Conservation (phyloP, 805 yeast species). For the Zygosaccharomyces gambellarensis region DNA sequence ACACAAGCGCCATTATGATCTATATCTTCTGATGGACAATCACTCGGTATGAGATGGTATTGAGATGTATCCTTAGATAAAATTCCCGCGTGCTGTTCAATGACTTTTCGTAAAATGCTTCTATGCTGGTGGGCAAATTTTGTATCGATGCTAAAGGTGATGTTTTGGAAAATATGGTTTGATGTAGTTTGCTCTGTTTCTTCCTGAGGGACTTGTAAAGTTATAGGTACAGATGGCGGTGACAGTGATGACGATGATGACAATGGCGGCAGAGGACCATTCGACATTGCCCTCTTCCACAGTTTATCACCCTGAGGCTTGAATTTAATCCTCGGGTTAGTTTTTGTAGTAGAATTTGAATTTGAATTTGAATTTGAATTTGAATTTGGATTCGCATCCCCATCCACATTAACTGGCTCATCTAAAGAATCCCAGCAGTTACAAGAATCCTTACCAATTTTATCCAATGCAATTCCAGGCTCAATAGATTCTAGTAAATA, state of each 20-base stretch:
- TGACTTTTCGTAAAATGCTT: slow-evolving; percentile 22
- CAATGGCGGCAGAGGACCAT: slow-evolving; percentile 1
- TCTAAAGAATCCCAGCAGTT: slow-evolving; percentile 24
- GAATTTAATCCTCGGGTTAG: slow-evolving; percentile 20
- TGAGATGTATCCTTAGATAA: slow-evolving; percentile 5
- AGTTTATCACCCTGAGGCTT: slow-evolving; percentile 28
- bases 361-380: background rate
- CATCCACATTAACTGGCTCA: background rate
- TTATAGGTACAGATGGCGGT: background rate
- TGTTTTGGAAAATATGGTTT: slow-evolving; percentile 14
- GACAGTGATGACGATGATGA: background rate
- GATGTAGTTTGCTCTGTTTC: background rate
- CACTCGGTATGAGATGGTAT: slow-evolving; percentile 25
- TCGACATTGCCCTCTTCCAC: slow-evolving; percentile 29
- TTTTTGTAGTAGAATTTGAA: background rate
- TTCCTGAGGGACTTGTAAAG: background rate
- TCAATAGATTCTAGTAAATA: slow-evolving; percentile 18
- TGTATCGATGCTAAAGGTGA: slow-evolving; percentile 15
- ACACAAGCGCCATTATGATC: slow-evolving; percentile 34
- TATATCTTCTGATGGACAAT: slow-evolving; percentile 11
- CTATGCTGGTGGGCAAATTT: slow-evolving; percentile 19
- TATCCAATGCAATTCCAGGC: slow-evolving; percentile 15
- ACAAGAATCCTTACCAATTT: slow-evolving; percentile 35
- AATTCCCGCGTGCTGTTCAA: slow-evolving; percentile 26
- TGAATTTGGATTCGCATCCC: background rate